phyloP scores from a whole-genome alignment of 495 filamentous ascomycete genomes.

The Aspergillus baeticus region DNA sequence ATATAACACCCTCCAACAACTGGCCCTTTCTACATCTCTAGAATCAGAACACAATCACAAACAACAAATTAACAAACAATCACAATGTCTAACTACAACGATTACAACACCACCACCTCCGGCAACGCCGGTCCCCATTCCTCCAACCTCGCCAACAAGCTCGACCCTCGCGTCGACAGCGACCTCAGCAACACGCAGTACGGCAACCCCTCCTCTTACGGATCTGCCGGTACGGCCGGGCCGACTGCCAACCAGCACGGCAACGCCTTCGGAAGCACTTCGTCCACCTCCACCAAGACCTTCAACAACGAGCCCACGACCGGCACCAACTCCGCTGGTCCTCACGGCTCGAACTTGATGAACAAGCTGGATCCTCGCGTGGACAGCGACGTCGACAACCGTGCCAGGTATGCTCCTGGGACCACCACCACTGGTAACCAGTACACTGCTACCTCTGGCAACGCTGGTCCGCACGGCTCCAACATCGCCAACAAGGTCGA shows the following conservation, averaged over 20 bases:
- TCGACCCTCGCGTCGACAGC: slow-evolving; percentile 44
- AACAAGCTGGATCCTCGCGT: slow-evolving; percentile 53
- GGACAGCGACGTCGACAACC: slow-evolving; percentile 34
- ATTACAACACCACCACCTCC: slow-evolving; percentile 9
- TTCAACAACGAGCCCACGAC: too few relatives aligned
- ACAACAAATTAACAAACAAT: too few relatives aligned
- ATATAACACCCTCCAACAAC: not conserved
- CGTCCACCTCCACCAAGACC: not conserved
- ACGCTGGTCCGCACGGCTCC: slow-evolving; percentile 40
- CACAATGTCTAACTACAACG: not conserved
- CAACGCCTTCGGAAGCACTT: not conserved
- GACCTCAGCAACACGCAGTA: slow-evolving; percentile 14
- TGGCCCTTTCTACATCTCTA: not conserved
- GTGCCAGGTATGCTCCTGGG: slow-evolving; percentile 11
- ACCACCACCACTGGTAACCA: slow-evolving; percentile 17
- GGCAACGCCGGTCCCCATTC: slow-evolving; percentile 39
- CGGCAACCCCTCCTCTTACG: slow-evolving; percentile 26
- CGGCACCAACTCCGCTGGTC: too few relatives aligned
- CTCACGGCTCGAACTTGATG: slow-evolving; percentile 16
- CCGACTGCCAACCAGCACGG: too few relatives aligned
- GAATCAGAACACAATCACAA: too few relatives aligned
- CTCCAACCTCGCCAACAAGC: slow-evolving; percentile 42
- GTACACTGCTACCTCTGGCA: slow-evolving; percentile 17
- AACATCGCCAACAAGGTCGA: slow-evolving; percentile 47
- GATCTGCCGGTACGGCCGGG: too few relatives aligned